These are phyloP conservation scores for Cordyceps tenuipes DNA, from an alignment of 2,329 filamentous ascomycete species.

Conservation along the genomic window DNA sequence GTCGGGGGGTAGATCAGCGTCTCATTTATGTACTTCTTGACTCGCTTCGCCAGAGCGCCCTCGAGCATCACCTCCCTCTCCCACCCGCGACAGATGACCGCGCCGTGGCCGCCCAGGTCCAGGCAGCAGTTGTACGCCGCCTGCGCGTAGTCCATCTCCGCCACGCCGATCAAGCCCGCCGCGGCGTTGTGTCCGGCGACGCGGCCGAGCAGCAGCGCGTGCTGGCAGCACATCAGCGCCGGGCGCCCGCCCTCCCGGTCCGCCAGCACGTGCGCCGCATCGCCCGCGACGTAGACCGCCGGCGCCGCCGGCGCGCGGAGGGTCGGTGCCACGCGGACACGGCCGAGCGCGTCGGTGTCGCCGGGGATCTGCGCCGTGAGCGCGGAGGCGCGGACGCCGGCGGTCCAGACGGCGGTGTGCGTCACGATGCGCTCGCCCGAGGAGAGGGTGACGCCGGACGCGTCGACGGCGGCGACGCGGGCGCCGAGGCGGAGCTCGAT, in stretches of 20 bases:
- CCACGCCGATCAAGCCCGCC: conserved; percentile 23
- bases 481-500: conserved; percentile 24
- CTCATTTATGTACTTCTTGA: conserved; percentile 27
- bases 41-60: conserved; percentile 23
- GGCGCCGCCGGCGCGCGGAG: conserved; percentile 17
- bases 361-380: conserved; percentile 26
- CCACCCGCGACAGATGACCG: conserved; percentile 24
- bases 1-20: conserved; percentile 26
- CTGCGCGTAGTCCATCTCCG: conserved; percentile 22
- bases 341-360: conserved; percentile 20
- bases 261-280: conserved; percentile 21
- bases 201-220: conserved; percentile 28
- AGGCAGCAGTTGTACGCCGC: conserved; percentile 25
- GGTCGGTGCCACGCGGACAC: conserved; percentile 22
- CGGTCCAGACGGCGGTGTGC: conserved; percentile 29
- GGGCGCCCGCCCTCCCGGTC: conserved; percentile 21
- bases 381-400: conserved; percentile 24
- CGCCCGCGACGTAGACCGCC: conserved; percentile 26
- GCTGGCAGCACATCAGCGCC: conserved; percentile 32
- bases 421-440: conserved; percentile 26
- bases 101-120: conserved; percentile 26
- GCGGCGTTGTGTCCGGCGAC: conserved; percentile 26
- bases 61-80: conserved; percentile 21
- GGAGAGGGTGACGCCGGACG: conserved; percentile 17
- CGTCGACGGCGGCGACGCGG: conserved; percentile 20